Base-by-base conservation (phyloP, 2,329 filamentous ascomycete genomes). In the Allantophomopsis cytisporea region DNA sequence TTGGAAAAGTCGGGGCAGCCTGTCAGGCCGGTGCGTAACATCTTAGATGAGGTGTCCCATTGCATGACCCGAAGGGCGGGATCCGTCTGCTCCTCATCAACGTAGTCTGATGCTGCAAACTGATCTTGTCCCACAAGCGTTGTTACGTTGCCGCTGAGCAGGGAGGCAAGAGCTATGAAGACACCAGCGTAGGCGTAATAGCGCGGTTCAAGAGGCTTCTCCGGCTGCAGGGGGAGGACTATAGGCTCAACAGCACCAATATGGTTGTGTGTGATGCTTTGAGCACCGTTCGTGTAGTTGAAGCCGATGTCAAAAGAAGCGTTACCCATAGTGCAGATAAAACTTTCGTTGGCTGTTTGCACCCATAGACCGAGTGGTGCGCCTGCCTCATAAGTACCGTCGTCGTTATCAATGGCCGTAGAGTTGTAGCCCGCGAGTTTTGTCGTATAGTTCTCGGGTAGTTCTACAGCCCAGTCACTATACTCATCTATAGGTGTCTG, bases 301-400 rank as follows among this genome's bases (percentile, higher is more conserved):
- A 40, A 40, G 6, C 37, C 45, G 8, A 49, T 37, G 6, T 43
- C 36, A 39, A 43, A 49, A 7, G 45, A 41, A 10, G 45, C 37
- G 11, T 49, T 49, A 5, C 37, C 39, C 18, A 41, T 16, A 16
- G 33, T 37, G 31, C 47, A 49, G 5, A 46, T 34, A 3, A 46
- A 16, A 20, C 14, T 32, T 4, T 34, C 21, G 4, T 38, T 38
- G 12, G 45, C 35, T 10, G 45, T 47, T 23, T 45, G 41, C 4
- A 48, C 20, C 39, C 39, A 44, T 7, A 48, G 14, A 17, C 20
- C 11, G 14, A 35, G 33, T 12, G 14, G 13, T 35, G 16, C 33
- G 15, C 14, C 14, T 5, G 20, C 33, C 6, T 16, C 14, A 16
- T 20, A 35, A 4, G 5, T 20, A 7, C 16, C 16, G 12, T 35